Base-by-base conservation (phyloP, 148 eudicot species). In the Vaccinium macrocarpon region DNA sequence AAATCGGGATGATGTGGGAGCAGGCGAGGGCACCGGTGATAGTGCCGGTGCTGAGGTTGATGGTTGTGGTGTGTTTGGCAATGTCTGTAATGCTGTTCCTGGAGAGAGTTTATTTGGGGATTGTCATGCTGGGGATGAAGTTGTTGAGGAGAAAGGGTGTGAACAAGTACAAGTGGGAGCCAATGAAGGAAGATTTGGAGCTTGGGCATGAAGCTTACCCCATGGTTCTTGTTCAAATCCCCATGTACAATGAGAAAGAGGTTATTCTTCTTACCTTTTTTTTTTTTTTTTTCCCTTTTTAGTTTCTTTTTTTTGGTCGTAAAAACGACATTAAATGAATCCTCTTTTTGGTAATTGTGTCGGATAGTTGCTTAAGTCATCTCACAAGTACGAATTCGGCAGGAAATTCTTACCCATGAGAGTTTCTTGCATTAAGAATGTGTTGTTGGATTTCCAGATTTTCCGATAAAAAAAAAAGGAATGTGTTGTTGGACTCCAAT, bases 161-260 rank as follows among this genome's bases (percentile, higher is more conserved):
- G 46, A 92, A 87, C 70, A 84, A 86, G 75, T 93, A 90, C 81
- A 93, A 88, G 49, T 93, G 91, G 90, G 93, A 91, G 85, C 61
- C 97, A 14, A 82, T 93, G 88, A 89, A 90, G 79, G 97, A 92
- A 50, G 97, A 93, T 86, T 21, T 92, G 79, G 97, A 93, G 88
- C 82, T 89, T 59, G 97, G 92, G 8, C 90, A 84, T 86, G 89
- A 80, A 8, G 91, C 75, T 75, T 92, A 88, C 27, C 97, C 97
- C 51, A 91, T 90, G 91, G 97, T 93, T 42, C 89, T 93, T 48
- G 92, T 93, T 70, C 97, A 93, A 87, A 91, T 93, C 56, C 97
- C 95, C 42, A 93, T 93, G 97, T 93, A 84, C 81, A 93, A 93
- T 55, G 97, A 93, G 81, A 89, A 85, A 81, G 97, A 93, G 94